Base-by-base conservation (phyloP, 169 alveolate genomes). In the Plasmodium chabaudi region DNA sequence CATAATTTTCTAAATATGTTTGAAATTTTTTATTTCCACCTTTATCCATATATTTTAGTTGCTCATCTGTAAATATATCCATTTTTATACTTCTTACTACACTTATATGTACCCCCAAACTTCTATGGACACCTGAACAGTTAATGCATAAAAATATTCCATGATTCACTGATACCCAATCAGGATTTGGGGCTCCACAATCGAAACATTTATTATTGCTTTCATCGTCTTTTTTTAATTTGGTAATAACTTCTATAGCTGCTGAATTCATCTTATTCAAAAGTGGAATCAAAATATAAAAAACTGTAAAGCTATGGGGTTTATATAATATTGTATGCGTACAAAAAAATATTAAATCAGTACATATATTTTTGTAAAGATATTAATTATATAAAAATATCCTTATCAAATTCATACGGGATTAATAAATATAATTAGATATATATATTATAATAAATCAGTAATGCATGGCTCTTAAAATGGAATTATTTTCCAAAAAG, bases 131-230 rank as follows among this genome's bases (percentile, higher is more conserved):
- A 1, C 99, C 98, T 49, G 99, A 96, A 87, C 99, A 98, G 79
- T 97, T 96, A 56, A 97, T 93, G 88, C 99, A 98, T 49, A 98
- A 93, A 92, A 97, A 96, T 69, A 97, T 96, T 17, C 98, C 99
- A 92, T 97, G 97, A 53, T 97, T 96, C n/a, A 98, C 96, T 23
- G 98, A 96, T 23, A 98, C 98, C 99, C 99, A 98, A 71, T 97
- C 95, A 7, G 99, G 99, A 10, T 97, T 97, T 21, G 94, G 84
- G 3, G 97, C 88, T 9, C 97, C 95, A 79, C 96, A 93, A 55
- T 93, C 96, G 68, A 93, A 93, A 56, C 96, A 93, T 39, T 61
- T 71, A 63, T 87, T 84, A 61, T 93, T 93, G 42, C 91, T 77
- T 21, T 77, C 88, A 77, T 77, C 88, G 47, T 77, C 88, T 64